These are phyloP conservation scores for Isabelozyma heimii DNA, from an alignment of 805 yeast genomes.

Conservation along the genomic window DNA sequence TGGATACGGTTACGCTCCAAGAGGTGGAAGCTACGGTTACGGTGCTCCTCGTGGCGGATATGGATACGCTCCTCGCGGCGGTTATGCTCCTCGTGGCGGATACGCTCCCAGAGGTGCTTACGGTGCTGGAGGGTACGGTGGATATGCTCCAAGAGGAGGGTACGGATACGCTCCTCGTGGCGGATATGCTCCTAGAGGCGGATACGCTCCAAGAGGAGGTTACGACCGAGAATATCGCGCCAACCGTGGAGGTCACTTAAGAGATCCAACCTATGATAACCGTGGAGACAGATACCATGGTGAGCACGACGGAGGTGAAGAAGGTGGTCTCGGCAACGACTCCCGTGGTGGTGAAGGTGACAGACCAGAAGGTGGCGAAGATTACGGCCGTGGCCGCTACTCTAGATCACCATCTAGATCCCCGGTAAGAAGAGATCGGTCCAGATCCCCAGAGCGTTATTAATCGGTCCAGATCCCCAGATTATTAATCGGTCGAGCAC, in stretches of 20 bases:
- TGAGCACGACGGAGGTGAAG: neutral
- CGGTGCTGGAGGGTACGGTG: slow-evolving; percentile 1
- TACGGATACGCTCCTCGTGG: slow-evolving; percentile 11
- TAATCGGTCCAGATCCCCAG: slow-evolving; percentile 39
- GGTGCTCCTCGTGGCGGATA: slow-evolving; percentile 19
- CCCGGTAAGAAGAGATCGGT: slow-evolving; percentile 27
- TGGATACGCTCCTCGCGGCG: slow-evolving; percentile 16
- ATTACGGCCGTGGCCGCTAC: slow-evolving; percentile 17
- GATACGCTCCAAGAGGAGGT: slow-evolving; percentile 11
- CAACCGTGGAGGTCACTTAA: slow-evolving; percentile 10
- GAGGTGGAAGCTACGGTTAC: slow-evolving; percentile 21
- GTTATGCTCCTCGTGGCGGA: slow-evolving; percentile 19
- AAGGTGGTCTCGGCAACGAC: slow-evolving; percentile 1
- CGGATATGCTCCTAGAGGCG: slow-evolving; percentile 10
- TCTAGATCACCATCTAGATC: slow-evolving; percentile 31
- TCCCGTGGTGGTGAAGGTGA: slow-evolving; percentile 6
- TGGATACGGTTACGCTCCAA: slow-evolving; percentile 9
- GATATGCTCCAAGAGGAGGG: slow-evolving; percentile 2
- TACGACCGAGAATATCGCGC: slow-evolving; percentile 14
- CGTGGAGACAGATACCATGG: slow-evolving; percentile 9
- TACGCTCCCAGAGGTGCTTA: slow-evolving; percentile 13
- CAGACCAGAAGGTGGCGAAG: slow-evolving; percentile 12
- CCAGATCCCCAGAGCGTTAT: slow-evolving; percentile 37
- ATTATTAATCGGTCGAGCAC: slow-evolving; percentile 13
- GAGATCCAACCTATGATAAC: slow-evolving; percentile 16